These are phyloP conservation scores for Carex littledalei DNA, from an alignment of 176 grass and related monocot genomes.

Conservation along the genomic window DNA sequence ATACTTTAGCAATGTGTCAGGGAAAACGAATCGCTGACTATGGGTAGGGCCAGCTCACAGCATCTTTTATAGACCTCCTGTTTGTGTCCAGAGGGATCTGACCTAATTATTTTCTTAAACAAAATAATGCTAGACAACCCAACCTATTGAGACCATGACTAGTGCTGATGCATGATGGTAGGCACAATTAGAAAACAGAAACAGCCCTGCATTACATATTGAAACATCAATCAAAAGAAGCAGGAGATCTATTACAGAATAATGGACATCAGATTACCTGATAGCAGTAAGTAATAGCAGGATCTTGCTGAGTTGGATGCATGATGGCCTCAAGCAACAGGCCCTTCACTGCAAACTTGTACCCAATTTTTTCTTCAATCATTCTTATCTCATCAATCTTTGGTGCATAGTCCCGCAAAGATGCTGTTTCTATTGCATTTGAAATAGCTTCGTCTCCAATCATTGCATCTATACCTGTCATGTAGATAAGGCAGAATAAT, in stretches of 20 bases:
- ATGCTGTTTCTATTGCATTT: constrained; percentile 44
- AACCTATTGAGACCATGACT: neutral
- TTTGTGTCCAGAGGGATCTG: neutral
- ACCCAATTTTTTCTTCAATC: constrained; percentile 71
- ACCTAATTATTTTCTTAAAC: constrained; percentile 3
- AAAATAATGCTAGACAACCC: neutral
- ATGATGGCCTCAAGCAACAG: constrained; percentile 75
- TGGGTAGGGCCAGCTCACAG: neutral
- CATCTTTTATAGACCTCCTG: neutral
- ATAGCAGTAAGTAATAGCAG: constrained; percentile 56
- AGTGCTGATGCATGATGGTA: neutral
- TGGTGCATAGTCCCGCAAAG: constrained; percentile 40
- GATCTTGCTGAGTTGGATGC: constrained; percentile 73
- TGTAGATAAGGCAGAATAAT: neutral
- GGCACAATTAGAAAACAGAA: neutral
- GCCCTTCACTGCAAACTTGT: constrained; percentile 56
- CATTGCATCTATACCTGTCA: constrained; percentile 36
- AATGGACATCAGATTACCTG: constrained; percentile 25
- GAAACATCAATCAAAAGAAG: constrained; percentile 20
- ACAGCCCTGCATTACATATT: constrained; percentile 7
- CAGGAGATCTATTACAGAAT: constrained; percentile 21
- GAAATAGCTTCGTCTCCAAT: constrained; percentile 47
- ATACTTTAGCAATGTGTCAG: neutral
- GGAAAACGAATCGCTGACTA: neutral
- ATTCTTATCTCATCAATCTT: constrained; percentile 51